Percentiles rank a stretch among this genome's conserved stretches.
These are phyloP conservation scores for Mycena epipterygia DNA, from an alignment of 768 basidiomycete genomes.

Conservation along the genomic window DNA sequence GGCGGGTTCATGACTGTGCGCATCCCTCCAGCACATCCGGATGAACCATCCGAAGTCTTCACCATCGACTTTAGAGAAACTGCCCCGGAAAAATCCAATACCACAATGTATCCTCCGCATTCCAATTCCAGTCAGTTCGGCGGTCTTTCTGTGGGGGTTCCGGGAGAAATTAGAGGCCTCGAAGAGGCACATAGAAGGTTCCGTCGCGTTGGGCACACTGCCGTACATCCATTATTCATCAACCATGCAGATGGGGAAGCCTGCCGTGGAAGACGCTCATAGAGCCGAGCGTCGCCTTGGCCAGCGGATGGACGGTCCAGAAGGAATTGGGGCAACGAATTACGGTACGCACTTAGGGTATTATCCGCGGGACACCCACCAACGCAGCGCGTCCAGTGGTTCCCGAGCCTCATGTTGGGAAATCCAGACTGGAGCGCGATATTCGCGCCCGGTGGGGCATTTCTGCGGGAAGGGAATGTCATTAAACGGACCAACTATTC, in stretches of 20 bases:
- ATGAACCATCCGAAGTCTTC: constrained; percentile 69
- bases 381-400: constrained; percentile 50
- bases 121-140: constrained; percentile 73
- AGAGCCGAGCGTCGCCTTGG: constrained; percentile 80
- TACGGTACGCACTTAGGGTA: constrained; percentile 58
- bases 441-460: constrained; percentile 82
- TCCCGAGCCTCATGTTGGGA: constrained; percentile 68
- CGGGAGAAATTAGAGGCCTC: constrained; percentile 91
- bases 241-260: constrained; percentile 87
- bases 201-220: constrained; percentile 81
- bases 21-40: constrained; percentile 65
- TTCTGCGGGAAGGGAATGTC: constrained; percentile 81
- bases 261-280: constrained; percentile 86
- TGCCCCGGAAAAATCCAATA: constrained; percentile 79
- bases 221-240: constrained; percentile 60
- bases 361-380: constrained; percentile 1
- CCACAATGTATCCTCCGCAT: constrained; percentile 80
- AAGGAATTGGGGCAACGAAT: constrained; percentile 82
- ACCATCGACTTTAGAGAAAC: constrained; percentile 92
- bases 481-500: constrained; percentile 84
- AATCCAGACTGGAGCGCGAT: constrained; percentile 84
- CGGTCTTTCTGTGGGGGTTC: constrained; percentile 90
- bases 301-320: constrained; percentile 85
- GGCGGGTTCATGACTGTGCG: constrained; percentile 91
- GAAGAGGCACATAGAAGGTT: constrained; percentile 87